phyloP scores from a whole-genome alignment of 2,329 filamentous ascomycete genomes.

The Ophiognomonia clavigignenti-juglandacearum region DNA sequence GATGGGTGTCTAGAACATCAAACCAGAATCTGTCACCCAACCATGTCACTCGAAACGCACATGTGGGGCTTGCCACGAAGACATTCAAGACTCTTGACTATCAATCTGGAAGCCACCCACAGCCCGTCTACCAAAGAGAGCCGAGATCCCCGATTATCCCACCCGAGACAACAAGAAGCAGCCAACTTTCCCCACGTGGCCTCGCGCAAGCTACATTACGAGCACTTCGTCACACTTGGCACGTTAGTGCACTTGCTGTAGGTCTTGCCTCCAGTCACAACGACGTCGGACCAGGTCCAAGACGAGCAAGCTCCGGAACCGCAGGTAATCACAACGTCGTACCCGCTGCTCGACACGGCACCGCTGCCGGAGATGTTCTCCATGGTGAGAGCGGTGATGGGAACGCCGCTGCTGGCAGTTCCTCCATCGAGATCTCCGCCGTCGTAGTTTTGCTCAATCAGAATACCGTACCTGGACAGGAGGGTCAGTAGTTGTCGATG shows the following conservation, averaged over 20 bases:
- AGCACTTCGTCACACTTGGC: conserved; percentile 8
- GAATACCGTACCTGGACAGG: conserved; percentile 27
- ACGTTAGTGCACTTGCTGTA: conserved; percentile 18
- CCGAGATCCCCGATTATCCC: too few species aligned
- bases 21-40: too few species aligned
- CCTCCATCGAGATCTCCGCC: conserved; percentile 32
- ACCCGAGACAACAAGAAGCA: too few species aligned
- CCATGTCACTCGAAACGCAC: too few species aligned
- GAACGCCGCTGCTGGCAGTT: conserved; percentile 42
- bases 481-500: neutral
- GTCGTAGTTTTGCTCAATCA: conserved; percentile 38
- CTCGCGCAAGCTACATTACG: too few species aligned
- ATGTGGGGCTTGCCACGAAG: too few species aligned
- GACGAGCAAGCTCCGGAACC: conserved; percentile 43
- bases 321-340: conserved; percentile 48
- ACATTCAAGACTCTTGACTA: too few species aligned
- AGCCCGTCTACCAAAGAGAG: too few species aligned
- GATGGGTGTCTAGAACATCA: too few species aligned
- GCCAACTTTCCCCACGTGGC: neutral
- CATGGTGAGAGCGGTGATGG: conserved; percentile 46
- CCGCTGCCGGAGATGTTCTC: conserved; percentile 35
- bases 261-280: conserved; percentile 42
- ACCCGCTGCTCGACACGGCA: conserved; percentile 31
- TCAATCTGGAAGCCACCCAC: too few species aligned
- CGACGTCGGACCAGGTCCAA: conserved; percentile 48